Percentiles rank a stretch among this genome's conserved stretches.
Conservation (phyloP, 345 rosid genomes). For the Acer yangbiense region DNA sequence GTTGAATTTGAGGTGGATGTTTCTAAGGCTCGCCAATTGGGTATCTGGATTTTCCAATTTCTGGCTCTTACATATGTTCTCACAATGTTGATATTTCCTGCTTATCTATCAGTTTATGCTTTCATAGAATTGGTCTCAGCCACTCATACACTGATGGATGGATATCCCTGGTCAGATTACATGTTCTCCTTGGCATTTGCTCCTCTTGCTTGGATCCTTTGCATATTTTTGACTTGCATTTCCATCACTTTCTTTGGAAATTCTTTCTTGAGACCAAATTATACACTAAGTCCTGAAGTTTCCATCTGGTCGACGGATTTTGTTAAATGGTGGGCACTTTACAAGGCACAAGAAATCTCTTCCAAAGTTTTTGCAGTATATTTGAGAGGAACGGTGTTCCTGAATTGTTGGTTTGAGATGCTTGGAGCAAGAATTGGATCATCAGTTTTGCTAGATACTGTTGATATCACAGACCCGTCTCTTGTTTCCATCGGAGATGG, state of each 20-base stretch:
- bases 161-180: conserved; percentile 33
- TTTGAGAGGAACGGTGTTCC: conserved; percentile 62
- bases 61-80: conserved; percentile 50
- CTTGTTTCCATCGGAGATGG: conserved; percentile 66
- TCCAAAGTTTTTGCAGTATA: conserved; percentile 61
- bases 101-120: conserved; percentile 51
- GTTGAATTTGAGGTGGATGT: conserved; percentile 36
- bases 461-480: conserved; percentile 66
- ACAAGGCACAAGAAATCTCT: conserved; percentile 59
- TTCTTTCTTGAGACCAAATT: conserved; percentile 58
- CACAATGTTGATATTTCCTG: conserved; percentile 47
- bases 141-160: conserved; percentile 9
- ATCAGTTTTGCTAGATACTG: conserved; percentile 57
- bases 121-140: conserved; percentile 37
- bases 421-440: conserved; percentile 67
- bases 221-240: conserved; percentile 47
- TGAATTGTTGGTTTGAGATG: conserved; percentile 68
- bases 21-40: conserved; percentile 37
- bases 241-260: conserved; percentile 53
- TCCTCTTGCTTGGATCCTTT: conserved; percentile 70
- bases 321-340: conserved; percentile 78
- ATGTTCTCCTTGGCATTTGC: conserved; percentile 39
- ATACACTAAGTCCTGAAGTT: conserved; percentile 46
- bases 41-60: conserved; percentile 47
- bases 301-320: conserved; percentile 60